Conservation (phyloP, 1,139 yeast genomes). For the Pichia sp. region DNA sequence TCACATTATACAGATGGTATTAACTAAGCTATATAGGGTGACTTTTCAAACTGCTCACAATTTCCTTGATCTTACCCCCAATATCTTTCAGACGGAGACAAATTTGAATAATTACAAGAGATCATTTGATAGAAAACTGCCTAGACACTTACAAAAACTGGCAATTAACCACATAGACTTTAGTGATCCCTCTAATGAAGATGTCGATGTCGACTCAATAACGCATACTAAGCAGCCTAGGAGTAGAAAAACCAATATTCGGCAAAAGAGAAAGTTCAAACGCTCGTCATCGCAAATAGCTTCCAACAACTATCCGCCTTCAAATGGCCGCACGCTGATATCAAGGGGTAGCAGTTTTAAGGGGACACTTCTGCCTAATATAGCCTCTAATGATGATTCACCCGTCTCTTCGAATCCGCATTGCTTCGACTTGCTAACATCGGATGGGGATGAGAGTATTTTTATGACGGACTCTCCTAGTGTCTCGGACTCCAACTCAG, state of each 20-base stretch:
- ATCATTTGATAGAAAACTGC: conserved; percentile 43
- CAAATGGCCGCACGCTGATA: too few relatives aligned
- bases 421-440: conserved; percentile 3
- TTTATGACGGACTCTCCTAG: conserved; percentile 19
- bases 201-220: background rate
- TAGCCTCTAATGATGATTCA: too few relatives aligned
- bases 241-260: too few relatives aligned
- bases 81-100: conserved; percentile 71
- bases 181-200: conserved; percentile 1
- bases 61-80: conserved; percentile 78
- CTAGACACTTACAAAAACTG: conserved; percentile 42
- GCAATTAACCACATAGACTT: conserved; percentile 10
- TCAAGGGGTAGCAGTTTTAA: too few relatives aligned
- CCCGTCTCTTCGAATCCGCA: background rate
- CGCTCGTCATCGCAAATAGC: too few relatives aligned
- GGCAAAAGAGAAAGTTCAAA: too few relatives aligned
- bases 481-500: too few relatives aligned
- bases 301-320: too few relatives aligned
- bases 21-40: conserved; percentile 80
- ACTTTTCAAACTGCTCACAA: conserved; percentile 86
- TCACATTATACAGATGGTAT: conserved; percentile 88
- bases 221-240: too few relatives aligned
- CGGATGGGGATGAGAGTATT: conserved; percentile 39
- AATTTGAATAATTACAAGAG: conserved; percentile 47
- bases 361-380: too few relatives aligned